Evolutionary conservation across 805 yeast genomes (phyloP).

Genomic region (Metschnikowia proteae): DNA sequence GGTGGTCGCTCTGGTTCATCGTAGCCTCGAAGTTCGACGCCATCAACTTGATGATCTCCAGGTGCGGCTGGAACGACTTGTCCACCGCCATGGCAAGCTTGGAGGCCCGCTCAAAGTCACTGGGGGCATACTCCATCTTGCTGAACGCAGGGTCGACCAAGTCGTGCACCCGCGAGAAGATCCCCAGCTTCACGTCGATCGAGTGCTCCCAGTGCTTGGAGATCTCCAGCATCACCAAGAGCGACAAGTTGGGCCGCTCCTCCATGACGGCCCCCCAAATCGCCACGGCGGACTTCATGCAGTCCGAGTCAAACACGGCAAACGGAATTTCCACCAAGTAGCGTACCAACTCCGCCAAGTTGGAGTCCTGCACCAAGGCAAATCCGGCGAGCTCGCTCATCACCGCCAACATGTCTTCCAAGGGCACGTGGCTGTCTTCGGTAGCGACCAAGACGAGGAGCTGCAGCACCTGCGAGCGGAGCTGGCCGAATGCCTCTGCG

Average conservation of each 20-base stretch:
- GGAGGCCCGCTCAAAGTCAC: constrained; percentile 58
- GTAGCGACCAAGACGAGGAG: constrained; percentile 12
- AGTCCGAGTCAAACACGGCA: constrained; percentile 51
- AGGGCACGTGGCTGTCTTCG: constrained; percentile 12
- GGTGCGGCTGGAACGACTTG: constrained; percentile 60
- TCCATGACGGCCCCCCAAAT: constrained; percentile 78
- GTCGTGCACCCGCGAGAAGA: constrained; percentile 59
- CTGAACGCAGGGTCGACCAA: constrained; percentile 55
- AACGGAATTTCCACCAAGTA: constrained; percentile 71
- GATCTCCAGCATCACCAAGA: constrained; percentile 64
- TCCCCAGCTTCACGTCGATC: constrained; percentile 55
- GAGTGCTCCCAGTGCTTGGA: constrained; percentile 66
- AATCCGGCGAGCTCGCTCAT: constrained; percentile 45
- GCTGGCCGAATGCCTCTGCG: constrained; percentile 25
- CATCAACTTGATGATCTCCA: constrained; percentile 62
- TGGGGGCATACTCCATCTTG: constrained; percentile 87
- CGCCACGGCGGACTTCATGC: constrained; percentile 63
- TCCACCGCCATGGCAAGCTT: constrained; percentile 49
- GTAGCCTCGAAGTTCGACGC: constrained; percentile 78
- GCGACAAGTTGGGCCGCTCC: constrained; percentile 56
- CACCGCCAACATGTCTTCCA: constrained; percentile 34
- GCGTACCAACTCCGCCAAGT: constrained; percentile 45
- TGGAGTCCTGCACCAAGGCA: constrained; percentile 28
- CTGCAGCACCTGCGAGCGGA: constrained; percentile 25
- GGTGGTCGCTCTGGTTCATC: constrained; percentile 63